Conservation (phyloP, 177 flowering plant genomes). For the Vitis hybrid region DNA sequence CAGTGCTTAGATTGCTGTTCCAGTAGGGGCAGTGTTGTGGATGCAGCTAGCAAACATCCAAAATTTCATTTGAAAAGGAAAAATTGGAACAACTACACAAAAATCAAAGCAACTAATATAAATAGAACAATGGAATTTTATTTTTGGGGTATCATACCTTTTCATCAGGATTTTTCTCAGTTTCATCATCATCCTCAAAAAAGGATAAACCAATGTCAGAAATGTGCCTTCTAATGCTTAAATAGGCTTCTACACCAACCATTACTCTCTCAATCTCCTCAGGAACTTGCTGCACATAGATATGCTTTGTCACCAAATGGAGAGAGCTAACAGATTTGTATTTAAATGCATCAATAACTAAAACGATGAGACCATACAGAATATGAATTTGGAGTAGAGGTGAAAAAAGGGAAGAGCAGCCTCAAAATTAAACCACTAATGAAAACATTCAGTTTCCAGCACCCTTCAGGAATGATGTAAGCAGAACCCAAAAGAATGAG, state of each 20-base stretch:
- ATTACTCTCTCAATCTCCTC: constrained; percentile 96
- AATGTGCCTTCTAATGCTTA: constrained; percentile 72
- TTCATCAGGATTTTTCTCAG: constrained; percentile 33
- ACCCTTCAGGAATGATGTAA: too few species aligned
- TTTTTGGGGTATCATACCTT: constrained; percentile 44
- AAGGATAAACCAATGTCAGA: constrained; percentile 61
- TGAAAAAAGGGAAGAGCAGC: background rate
- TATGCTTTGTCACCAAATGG: background rate
- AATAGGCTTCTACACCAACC: constrained; percentile 89
- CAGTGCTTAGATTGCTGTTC: too few species aligned
- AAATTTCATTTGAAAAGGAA: background rate
- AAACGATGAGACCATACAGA: too few species aligned
- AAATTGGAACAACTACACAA: background rate
- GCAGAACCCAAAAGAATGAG: too few species aligned
- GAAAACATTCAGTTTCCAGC: too few species aligned
- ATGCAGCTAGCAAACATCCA: too few species aligned
- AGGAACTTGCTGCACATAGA: constrained; percentile 84
- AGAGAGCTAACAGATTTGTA: background rate
- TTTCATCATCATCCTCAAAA: constrained; percentile 58
- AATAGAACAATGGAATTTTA: background rate
- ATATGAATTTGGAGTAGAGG: background rate
- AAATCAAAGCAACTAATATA: background rate
- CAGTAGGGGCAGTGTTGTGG: too few species aligned
- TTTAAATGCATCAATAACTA: too few species aligned
- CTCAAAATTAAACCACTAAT: too few species aligned